Base-by-base conservation (phyloP, 2,329 filamentous ascomycete genomes). In the Podosphaera aphanis region DNA sequence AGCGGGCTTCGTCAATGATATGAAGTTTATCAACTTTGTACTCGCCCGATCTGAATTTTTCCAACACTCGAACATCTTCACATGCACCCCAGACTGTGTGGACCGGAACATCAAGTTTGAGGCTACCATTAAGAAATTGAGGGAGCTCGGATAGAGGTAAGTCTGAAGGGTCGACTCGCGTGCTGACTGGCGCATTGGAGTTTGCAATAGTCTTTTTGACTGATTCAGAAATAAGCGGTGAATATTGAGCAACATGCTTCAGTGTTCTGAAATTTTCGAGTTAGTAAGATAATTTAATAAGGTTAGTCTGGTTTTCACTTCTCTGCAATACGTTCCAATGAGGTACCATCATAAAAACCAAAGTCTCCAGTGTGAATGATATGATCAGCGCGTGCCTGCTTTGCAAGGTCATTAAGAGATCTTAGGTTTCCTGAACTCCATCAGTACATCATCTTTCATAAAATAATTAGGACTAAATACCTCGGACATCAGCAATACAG, bases 81-180 rank as follows among this genome's bases (percentile, higher is more conserved):
- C 90, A 98, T 42, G 90, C 90, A 60, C 90, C 90, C 90, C 90
- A 98, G 33, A 98, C 90, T 36, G 90, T 98, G 66, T 94, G 95
- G 47, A 98, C 90, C 0, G 90, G 90, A 48, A 98, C 81, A 50
- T 98, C 86, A 48, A 98, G 77, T 59, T 84, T 93, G 58, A 92
- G 71, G 53, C 81, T 80, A 62, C 86, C 86, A 63, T 76, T 82
- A 52, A 98, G 73, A 55, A 98, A 84, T 56, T 83, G 74, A 20
- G 88, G 74, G 31, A 98, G 76, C 66, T 98, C 86, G 48, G 90
- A 98, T 45, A 98, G 78, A 47, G 85, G 84, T 23, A 94, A 75
- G 51, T 92, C 81, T 57, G 77, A 76, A 19, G 84, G 71, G 8
- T 74, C 67, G 62, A 93, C 93, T 55, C 85, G 80, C 50, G 79